Evolutionary conservation across 345 rosid species (phyloP), one percentile per base, ranked within the genome.

Genomic region (Ricinus communis): DNA sequence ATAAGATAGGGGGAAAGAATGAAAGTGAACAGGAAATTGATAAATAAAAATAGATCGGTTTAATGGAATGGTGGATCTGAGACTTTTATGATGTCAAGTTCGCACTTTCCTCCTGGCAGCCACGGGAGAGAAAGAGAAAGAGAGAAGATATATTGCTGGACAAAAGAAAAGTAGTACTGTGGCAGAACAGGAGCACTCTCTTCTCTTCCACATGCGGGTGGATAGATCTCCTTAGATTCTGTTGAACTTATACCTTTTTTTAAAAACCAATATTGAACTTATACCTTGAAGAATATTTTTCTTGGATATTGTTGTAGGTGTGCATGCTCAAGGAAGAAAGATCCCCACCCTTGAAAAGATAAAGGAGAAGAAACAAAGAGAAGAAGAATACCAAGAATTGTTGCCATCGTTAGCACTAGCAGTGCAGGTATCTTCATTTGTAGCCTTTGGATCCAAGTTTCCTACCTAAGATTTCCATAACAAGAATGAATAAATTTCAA

Each of bases 391-490:
- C 58, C 61, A 52, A 70, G 73, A 85, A 71, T 76, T 81, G 75
- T 70, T 82, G 75, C 69, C 81, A 47, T 82, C 87, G 76, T 74
- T 56, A 61, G 71, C 69, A 57, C 81, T 83, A 68, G 71, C 81
- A 49, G 79, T 69, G 80, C 80, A 80, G 58, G 73, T 84, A 62
- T 82, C 87, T 28, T 82, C 76, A 55, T 73, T 75, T 54, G 68
- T 77, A 61, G 80, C 75, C 76, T 83, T 86, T 8, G 86, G 84
- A 83, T 85, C 86, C 73, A 82, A 70, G 46, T 82, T 58, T 58
- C 79, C 83, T 28, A 82, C 85, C 92, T 83, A 59, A 64, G n/a
- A 76, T 53, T 22, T 38, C 69, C 21, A 63, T 33, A 50, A 70
- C 64, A 46, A 38, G 41, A 66, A 54, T 11, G 41, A 66, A 54